A percentile compares a stretch with the other conserved stretches of the same genome.
phyloP scores from a whole-genome alignment of 2,329 filamentous ascomycete species.

The Grosmannia huntii region DNA sequence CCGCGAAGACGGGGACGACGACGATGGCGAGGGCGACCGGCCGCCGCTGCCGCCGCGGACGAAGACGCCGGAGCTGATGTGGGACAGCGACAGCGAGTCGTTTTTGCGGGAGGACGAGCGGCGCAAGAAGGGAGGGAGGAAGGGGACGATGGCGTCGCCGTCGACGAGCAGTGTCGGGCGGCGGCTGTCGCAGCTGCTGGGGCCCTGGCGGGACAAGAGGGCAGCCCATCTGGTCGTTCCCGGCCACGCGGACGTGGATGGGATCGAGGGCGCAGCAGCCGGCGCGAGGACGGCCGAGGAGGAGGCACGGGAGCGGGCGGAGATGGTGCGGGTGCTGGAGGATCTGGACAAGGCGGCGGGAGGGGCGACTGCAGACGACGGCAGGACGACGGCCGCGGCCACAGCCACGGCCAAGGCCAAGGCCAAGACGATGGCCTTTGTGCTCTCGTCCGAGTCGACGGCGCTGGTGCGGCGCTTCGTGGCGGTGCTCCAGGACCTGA shows the following conservation, averaged over 20 bases:
- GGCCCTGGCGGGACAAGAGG: slow-evolving; percentile 9
- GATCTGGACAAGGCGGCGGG: slow-evolving; percentile 58
- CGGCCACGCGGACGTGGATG: slow-evolving; percentile 17
- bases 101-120: slow-evolving; percentile 14
- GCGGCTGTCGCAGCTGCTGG: slow-evolving; percentile 8
- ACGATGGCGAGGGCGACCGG: slow-evolving; percentile 29
- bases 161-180: slow-evolving; percentile 2
- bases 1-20: slow-evolving; percentile 18
- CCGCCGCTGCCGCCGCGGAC: slow-evolving; percentile 43
- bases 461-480: slow-evolving; percentile 77
- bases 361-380: slow-evolving; percentile 56
- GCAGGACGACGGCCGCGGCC: not conserved
- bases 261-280: too few species aligned
- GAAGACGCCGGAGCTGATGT: slow-evolving; percentile 36
- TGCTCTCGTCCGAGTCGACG: slow-evolving; percentile 71
- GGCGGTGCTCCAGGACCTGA: slow-evolving; percentile 78
- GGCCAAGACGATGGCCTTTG: slow-evolving; percentile 39
- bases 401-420: not conserved
- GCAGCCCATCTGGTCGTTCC: slow-evolving; percentile 25
- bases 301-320: slow-evolving; percentile 46
- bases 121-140: slow-evolving; percentile 18
- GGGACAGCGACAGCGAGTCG: slow-evolving; percentile 30
- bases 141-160: slow-evolving; percentile 10
- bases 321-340: slow-evolving; percentile 69
- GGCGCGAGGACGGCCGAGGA: slow-evolving; percentile 15